Base-by-base conservation (phyloP, 768 basidiomycete species). In the Lentinula raphanica region DNA sequence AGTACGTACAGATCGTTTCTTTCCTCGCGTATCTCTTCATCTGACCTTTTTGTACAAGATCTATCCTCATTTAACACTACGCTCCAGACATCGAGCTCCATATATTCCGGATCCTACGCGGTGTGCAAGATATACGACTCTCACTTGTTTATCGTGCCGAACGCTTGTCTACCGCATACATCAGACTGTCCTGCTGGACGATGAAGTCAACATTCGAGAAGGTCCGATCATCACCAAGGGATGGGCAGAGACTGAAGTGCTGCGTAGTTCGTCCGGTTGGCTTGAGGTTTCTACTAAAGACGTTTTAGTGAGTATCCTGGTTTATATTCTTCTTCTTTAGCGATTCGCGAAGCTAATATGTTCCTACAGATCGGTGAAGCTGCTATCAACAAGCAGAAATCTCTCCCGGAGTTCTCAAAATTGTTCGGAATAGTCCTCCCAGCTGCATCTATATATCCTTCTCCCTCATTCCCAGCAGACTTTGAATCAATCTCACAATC, bases 211-310 rank as follows among this genome's bases (percentile, higher is more conserved):
- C 29, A 38, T 57, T 12, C 70, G 72, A 39, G 79, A 80, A 49
- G 82, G 81, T 25, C 76, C 78, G 0, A 67, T 83, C 5, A 66
- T 82, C 35, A 79, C 81, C 12, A 76, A 74, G 1, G 82, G 81
- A 32, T 83, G 80, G 80, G 75, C 74, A 1, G 81, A 83, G 66
- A 74, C 74, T 17, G 79, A 81, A 57, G 67, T 74, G 25, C 67
- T 83, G 55, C 71, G 71, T 60, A 79, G 77, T 50, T 64, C 67
- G n/a, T 73, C 66, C 35, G 82, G 81, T n/a, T 80, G 79, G 79
- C 68, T 83, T 56, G 79, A 83, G 60, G 73, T 83, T 25, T 25
- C 35, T 25, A 68, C 75, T 59, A 69, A 69, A 39, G 69, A 68
- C 48, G 81, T 78, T 60, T 63, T 81, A 65, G 81, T 82, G 66